Percentiles rank a stretch among this genome's conserved stretches.
Evolutionary conservation across 2,329 filamentous ascomycete genomes (phyloP).

Genomic region (Helotiales sp.): DNA sequence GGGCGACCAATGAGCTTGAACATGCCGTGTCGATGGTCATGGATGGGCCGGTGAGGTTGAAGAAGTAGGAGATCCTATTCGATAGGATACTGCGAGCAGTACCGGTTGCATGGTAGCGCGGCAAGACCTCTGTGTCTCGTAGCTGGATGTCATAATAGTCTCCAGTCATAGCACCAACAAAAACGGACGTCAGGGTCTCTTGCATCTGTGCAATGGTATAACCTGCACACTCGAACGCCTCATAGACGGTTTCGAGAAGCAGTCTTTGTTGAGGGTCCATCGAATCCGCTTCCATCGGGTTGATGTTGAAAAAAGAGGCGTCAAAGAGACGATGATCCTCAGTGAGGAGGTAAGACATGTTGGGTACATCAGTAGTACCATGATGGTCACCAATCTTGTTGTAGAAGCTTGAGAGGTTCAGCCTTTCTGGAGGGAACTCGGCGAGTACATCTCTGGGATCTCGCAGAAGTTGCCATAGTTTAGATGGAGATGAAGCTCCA

Average conservation of each 20-base stretch:
- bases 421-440: slow-evolving; percentile 41
- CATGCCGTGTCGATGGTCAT: slow-evolving; percentile 64
- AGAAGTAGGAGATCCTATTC: slow-evolving; percentile 59
- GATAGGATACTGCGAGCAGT: slow-evolving; percentile 49
- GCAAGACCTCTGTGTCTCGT: neutral
- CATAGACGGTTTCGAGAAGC: slow-evolving; percentile 48
- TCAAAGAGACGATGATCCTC: slow-evolving; percentile 28
- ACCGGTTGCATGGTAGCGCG: slow-evolving; percentile 33
- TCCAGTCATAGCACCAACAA: slow-evolving; percentile 51
- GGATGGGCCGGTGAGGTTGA: slow-evolving; percentile 54
- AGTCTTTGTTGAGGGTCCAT: slow-evolving; percentile 44
- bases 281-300: slow-evolving; percentile 41
- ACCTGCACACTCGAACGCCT: slow-evolving; percentile 39
- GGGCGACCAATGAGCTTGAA: slow-evolving; percentile 57
- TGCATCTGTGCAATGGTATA: neutral
- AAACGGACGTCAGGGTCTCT: slow-evolving; percentile 47
- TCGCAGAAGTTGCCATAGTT: slow-evolving; percentile 44
- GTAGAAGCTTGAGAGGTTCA: slow-evolving; percentile 57
- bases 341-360: slow-evolving; percentile 2
- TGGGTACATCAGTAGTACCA: slow-evolving; percentile 6
- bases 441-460: slow-evolving; percentile 32
- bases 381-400: slow-evolving; percentile 48
- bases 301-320: slow-evolving; percentile 28
- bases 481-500: slow-evolving; percentile 25
- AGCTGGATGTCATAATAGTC: slow-evolving; percentile 2